Base-by-base conservation (phyloP, 169 alveolate species). In the Eimeria praecox region DNA sequence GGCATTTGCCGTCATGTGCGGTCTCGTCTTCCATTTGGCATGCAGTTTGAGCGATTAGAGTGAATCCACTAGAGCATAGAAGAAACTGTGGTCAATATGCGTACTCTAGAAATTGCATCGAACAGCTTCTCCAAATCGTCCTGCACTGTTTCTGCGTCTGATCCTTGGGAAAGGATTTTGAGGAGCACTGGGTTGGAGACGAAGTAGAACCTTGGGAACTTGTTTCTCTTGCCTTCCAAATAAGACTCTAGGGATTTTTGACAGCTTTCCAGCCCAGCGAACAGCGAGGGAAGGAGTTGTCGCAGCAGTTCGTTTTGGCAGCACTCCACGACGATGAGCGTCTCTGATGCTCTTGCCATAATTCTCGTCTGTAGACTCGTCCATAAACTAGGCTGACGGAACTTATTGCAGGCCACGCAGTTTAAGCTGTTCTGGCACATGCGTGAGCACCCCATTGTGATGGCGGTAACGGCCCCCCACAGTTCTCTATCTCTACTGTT, bases 171-270 rank as follows among this genome's bases (percentile, higher is more conserved):
- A 92, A 99, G 95, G 92, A 99, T 99, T 97, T 98, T 99, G 86
- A 99, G 97, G 75, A 99, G 98, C 88, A 98, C 99, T 77, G 99
- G 98, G 94, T 99, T 98, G 18, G 99, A 99, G 69, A 99, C 99
- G 97, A 99, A 99, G 97, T 99, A 99, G 97, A 99, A 99, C 56
- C 99, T 97, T 93, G 99, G 99, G 98, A 99, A 99, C 97, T 98
- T 98, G 96, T 99, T 99, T 97, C 99, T 98, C 98, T 99, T 99
- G 56, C 99, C 98, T 97, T 99, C 99, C 86, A 99, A 97, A 97
- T 99, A 99, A 64, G 99, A 98, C 96, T 99, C 99, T 80, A 99
- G 96, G 59, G 99, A 98, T 98, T 98, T 99, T 95, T 99, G 99
- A 93, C 99, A 99, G 96, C 98, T 98, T 97, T 99, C 99, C 75